These are phyloP conservation scores for Arthrobotrys megalospora DNA, from an alignment of 2,329 filamentous ascomycete genomes.

Conservation along the genomic window DNA sequence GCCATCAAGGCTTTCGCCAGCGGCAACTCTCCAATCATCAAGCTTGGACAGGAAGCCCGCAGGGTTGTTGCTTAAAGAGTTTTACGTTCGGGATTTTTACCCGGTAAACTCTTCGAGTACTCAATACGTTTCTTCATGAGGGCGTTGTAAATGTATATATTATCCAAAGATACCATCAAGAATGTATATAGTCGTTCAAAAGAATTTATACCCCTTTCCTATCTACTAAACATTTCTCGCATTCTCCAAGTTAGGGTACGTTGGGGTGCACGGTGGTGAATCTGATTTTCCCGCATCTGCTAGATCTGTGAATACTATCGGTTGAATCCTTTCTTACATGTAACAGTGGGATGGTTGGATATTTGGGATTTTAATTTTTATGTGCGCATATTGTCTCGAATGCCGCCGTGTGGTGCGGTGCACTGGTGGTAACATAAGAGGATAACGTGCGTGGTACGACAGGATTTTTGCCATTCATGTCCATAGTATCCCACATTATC, in stretches of 20 bases:
- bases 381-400: constrained; percentile 1
- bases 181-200: constrained; percentile 23
- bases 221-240: background rate
- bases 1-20: constrained; percentile 47
- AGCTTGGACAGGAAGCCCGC: constrained; percentile 8
- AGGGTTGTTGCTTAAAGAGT: constrained; percentile 10
- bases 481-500: too few relatives aligned
- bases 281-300: background rate
- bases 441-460: too few relatives aligned
- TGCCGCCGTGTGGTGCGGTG: background rate
- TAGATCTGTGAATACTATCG: background rate
- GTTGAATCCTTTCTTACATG: too few relatives aligned
- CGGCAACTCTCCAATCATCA: constrained; percentile 24
- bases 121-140: too few relatives aligned
- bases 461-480: too few relatives aligned
- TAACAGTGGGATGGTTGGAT: too few relatives aligned
- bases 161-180: constrained; percentile 17
- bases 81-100: background rate
- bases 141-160: constrained; percentile 5
- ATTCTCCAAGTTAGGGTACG: too few relatives aligned
- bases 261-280: too few relatives aligned
- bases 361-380: background rate
- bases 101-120: too few relatives aligned
- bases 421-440: too few relatives aligned
- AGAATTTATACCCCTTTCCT: constrained; percentile 24